Evolutionary conservation across 305 asterid species (phyloP).

Genomic region (Coffea humblotiana): DNA sequence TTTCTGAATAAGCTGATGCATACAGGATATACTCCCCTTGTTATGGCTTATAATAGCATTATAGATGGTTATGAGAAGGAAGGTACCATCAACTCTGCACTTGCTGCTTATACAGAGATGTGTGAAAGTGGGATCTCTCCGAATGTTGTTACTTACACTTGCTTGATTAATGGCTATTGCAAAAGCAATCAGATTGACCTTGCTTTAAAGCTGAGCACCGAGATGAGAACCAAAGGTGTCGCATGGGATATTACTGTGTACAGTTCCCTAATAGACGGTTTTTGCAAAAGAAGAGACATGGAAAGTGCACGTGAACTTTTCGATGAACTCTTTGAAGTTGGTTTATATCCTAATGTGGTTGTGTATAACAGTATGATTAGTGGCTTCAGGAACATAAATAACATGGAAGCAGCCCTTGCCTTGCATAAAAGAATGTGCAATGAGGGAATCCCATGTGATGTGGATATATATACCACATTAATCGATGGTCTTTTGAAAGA

Average conservation of each 20-base stretch:
- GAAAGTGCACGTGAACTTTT: slow-evolving; percentile 53
- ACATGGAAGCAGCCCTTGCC: slow-evolving; percentile 55
- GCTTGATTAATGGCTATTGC: slow-evolving; percentile 66
- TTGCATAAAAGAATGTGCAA: slow-evolving; percentile 52
- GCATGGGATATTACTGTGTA: slow-evolving; percentile 64
- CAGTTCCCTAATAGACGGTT: slow-evolving; percentile 59
- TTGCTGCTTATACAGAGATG: slow-evolving; percentile 67
- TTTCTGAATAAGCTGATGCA: slow-evolving; percentile 46
- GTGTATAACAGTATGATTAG: slow-evolving; percentile 73
- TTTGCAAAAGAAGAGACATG: slow-evolving; percentile 72
- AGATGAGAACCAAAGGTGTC: slow-evolving; percentile 65
- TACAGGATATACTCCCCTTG: slow-evolving; percentile 45
- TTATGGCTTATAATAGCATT: slow-evolving; percentile 67
- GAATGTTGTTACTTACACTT: slow-evolving; percentile 61
- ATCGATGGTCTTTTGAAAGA: slow-evolving; percentile 64
- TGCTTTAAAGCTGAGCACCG: slow-evolving; percentile 48
- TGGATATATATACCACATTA: slow-evolving; percentile 73
- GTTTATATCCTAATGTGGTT: slow-evolving; percentile 53
- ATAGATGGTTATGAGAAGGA: slow-evolving; percentile 74
- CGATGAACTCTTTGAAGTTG: slow-evolving; percentile 59
- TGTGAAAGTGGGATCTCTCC: slow-evolving; percentile 45
- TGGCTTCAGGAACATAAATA: slow-evolving; percentile 58
- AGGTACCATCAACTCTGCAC: slow-evolving; percentile 48
- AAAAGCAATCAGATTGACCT: slow-evolving; percentile 42
- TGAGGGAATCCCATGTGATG: slow-evolving; percentile 56